phyloP scores from a whole-genome alignment of 169 alveolate genomes.

The Neospora caninum region DNA sequence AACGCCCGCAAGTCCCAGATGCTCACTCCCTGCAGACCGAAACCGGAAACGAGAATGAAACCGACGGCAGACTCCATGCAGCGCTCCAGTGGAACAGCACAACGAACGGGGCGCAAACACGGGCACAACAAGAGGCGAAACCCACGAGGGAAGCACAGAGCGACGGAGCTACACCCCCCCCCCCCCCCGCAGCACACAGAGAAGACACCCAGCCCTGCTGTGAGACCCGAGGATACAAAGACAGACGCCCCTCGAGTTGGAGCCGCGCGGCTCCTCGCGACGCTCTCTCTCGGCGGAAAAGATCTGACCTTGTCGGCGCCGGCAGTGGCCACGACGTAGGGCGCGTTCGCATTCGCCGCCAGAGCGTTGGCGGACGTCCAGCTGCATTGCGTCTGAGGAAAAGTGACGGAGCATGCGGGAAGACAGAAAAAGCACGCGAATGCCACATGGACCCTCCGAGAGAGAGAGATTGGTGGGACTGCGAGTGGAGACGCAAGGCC shows the following conservation, averaged over 20 bases:
- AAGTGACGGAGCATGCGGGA: background rate
- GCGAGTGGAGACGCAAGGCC: background rate
- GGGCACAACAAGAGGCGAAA: too few relatives aligned
- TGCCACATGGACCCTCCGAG: background rate
- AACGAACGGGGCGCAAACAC: too few relatives aligned
- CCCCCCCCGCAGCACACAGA: too few relatives aligned
- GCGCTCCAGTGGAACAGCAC: too few relatives aligned
- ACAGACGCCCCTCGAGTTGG: too few relatives aligned
- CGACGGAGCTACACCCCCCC: too few relatives aligned
- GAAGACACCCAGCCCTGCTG: too few relatives aligned
- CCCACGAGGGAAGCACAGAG: too few relatives aligned
- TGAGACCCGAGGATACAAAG: too few relatives aligned
- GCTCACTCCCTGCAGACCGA: slow-evolving; percentile 50
- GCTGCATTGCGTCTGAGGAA: slow-evolving; percentile 61
- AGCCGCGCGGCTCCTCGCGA: too few relatives aligned
- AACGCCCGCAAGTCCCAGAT: slow-evolving; percentile 67
- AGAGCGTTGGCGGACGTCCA: slow-evolving; percentile 60
- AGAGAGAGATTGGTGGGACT: background rate
- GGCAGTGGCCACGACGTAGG: slow-evolving; percentile 65
- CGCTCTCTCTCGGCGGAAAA: too few relatives aligned
- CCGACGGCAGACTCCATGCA: too few relatives aligned
- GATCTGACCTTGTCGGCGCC: slow-evolving; percentile 62
- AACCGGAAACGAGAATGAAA: background rate
- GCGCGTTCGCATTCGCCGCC: slow-evolving; percentile 63
- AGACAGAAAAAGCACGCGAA: background rate